A percentile compares a stretch with the other conserved stretches of the same genome.
Conservation (phyloP, 768 basidiomycete species). For the Arthromyces matolae region DNA sequence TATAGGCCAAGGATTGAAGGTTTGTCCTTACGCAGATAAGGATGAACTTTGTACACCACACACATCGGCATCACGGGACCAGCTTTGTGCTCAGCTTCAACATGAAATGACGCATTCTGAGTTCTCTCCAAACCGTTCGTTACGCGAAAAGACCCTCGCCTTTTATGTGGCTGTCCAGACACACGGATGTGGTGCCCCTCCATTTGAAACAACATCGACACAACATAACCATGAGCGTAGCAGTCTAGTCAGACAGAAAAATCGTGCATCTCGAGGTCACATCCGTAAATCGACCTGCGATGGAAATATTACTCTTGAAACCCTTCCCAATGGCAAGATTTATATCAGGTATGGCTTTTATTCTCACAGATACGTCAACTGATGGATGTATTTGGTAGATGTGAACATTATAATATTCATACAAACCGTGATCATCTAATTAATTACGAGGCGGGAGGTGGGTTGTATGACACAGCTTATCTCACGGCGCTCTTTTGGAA, state of each 20-base stretch:
- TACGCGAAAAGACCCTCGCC: background rate
- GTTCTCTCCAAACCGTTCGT: background rate
- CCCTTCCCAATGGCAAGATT: background rate
- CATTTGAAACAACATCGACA: background rate
- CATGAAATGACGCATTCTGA: too few species aligned
- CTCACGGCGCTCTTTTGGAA: constrained; percentile 18
- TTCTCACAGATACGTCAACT: background rate
- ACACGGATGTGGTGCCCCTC: background rate
- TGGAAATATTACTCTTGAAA: background rate
- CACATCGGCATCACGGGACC: background rate
- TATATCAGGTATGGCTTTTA: background rate
- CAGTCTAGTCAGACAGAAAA: background rate
- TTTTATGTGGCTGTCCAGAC: background rate
- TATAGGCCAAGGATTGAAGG: background rate
- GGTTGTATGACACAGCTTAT: constrained; percentile 18
- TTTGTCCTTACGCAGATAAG: background rate
- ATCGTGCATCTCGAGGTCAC: background rate
- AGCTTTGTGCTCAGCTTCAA: too few species aligned
- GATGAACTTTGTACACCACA: background rate
- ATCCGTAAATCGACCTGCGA: constrained; percentile 13
- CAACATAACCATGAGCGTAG: background rate
- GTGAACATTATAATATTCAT: constrained; percentile 6
- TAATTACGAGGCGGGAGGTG: constrained; percentile 2
- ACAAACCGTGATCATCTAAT: constrained; percentile 1
- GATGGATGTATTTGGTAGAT: background rate